Percentiles rank a stretch among this genome's conserved stretches.
These are phyloP conservation scores for Colletotrichum trifolii DNA, from an alignment of 2,329 filamentous ascomycete genomes.

Conservation along the genomic window DNA sequence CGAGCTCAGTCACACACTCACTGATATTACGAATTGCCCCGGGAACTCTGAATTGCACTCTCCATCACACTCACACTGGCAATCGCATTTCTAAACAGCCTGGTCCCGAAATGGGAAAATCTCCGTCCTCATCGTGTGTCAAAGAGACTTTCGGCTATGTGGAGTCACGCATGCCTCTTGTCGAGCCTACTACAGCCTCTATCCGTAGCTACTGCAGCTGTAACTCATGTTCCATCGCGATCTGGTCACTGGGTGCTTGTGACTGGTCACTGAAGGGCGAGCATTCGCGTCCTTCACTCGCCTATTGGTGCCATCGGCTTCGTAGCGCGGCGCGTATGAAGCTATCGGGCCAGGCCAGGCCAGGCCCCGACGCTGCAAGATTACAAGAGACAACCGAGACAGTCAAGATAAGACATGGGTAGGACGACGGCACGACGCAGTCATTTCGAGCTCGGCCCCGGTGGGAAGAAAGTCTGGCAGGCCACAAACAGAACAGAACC, in stretches of 20 bases:
- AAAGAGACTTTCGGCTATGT: slow-evolving; percentile 36
- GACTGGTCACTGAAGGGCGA: slow-evolving; percentile 22
- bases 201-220: background rate
- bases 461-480: too few species aligned
- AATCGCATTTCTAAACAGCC: slow-evolving; percentile 30
- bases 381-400: too few species aligned
- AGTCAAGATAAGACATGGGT: too few species aligned
- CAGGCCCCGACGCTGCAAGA: too few species aligned
- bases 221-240: slow-evolving; percentile 26
- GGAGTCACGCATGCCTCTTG: slow-evolving; percentile 24
- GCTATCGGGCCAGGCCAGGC: too few species aligned
- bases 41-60: slow-evolving; percentile 17
- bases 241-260: slow-evolving; percentile 24
- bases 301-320: slow-evolving; percentile 7
- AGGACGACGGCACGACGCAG: too few species aligned
- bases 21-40: background rate
- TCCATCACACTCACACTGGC: background rate
- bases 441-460: too few species aligned
- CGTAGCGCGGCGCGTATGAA: background rate
- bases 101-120: slow-evolving; percentile 30
- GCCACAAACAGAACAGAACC: background rate
- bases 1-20: slow-evolving; percentile 2
- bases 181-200: background rate
- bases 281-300: slow-evolving; percentile 18
- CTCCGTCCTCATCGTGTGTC: slow-evolving; percentile 31